Conservation (phyloP, 768 basidiomycete genomes). For the Atractiella rhizophila region DNA sequence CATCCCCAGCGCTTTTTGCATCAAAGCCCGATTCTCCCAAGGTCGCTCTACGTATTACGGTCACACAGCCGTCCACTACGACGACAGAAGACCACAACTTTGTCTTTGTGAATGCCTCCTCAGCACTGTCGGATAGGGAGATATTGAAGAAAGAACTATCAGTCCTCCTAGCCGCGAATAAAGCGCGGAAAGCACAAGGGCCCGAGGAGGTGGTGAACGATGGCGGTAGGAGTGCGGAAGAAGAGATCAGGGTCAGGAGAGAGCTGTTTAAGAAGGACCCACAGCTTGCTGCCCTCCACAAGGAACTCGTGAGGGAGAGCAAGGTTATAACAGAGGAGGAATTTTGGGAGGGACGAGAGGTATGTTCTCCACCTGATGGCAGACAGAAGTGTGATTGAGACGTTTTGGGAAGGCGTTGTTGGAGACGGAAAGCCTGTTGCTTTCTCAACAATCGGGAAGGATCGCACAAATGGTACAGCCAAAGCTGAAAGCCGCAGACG, state of each 20-base stretch:
- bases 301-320: constrained; percentile 58
- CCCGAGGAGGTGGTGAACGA: not conserved
- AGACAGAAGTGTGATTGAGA: constrained; percentile 3
- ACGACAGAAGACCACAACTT: constrained; percentile 50
- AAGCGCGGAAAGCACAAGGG: constrained; percentile 21
- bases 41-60: constrained; percentile 47
- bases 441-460: constrained; percentile 20
- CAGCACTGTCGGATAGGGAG: constrained; percentile 48
- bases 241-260: constrained; percentile 42
- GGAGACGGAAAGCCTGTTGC: constrained; percentile 26
- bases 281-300: constrained; percentile 55
- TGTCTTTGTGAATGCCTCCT: constrained; percentile 34
- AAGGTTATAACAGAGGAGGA: constrained; percentile 77
- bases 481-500: constrained; percentile 35
- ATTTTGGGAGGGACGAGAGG: constrained; percentile 93
- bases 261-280: constrained; percentile 52
- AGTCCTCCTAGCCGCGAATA: constrained; percentile 48
- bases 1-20: constrained; percentile 43
- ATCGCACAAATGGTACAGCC: constrained; percentile 21
- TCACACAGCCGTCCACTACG: constrained; percentile 27
- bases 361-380: constrained; percentile 9
- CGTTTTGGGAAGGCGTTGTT: constrained; percentile 25
- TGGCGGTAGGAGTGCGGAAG: not conserved
- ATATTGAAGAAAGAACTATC: constrained; percentile 58
- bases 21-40: constrained; percentile 61